Evolutionary conservation across 345 rosid genomes (phyloP), one percentile per base, ranked within the genome.

Genomic region (Eucalyptus albens): DNA sequence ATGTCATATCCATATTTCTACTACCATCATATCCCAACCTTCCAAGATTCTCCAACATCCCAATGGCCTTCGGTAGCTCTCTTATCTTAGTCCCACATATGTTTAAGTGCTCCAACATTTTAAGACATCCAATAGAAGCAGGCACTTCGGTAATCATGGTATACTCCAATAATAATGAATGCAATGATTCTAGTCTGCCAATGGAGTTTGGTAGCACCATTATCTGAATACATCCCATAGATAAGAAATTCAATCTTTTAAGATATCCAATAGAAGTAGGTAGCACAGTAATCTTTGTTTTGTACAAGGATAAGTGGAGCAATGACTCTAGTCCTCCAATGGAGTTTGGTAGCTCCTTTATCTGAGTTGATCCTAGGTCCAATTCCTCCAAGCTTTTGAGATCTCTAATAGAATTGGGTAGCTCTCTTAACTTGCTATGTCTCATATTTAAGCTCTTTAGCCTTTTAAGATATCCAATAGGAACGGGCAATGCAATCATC

Each of bases 221-320:
- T 53, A 53, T 8, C 9, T 53, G 59, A 21, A 10, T 53, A 4
- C 15, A 4, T 49, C 0, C 0, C 44, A 5, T 3, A 4, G 0
- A 1, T 16, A 69, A 69, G 12, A 0, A 1, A 12, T 69, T 17
- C 81, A 69, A 11, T 37, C 81, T 69, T 69, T 3, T 69, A 37
- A 69, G 81, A 69, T 17, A 17, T 33, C 81, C 81, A 69, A 33
- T 33, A 5, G 81, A 69, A 17, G 81, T 6, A 33, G 81, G 81
- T 1, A 69, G 7, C 2, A 9, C 4, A 16, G 2, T 33, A 69
- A 69, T 33, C 42, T 69, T 33, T 33, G 81, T 2, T 3, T 0
- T 0, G 0, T 0, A 0, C 44, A 69, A 33, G 24, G 1, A 4
- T 0, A 9, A 69, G 44, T 49, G 4, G 14, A 13, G 14, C 24